Percentiles rank a stretch among this genome's conserved stretches.
Evolutionary conservation across 345 rosid species (phyloP).

Genomic region (Brassica rapa): DNA sequence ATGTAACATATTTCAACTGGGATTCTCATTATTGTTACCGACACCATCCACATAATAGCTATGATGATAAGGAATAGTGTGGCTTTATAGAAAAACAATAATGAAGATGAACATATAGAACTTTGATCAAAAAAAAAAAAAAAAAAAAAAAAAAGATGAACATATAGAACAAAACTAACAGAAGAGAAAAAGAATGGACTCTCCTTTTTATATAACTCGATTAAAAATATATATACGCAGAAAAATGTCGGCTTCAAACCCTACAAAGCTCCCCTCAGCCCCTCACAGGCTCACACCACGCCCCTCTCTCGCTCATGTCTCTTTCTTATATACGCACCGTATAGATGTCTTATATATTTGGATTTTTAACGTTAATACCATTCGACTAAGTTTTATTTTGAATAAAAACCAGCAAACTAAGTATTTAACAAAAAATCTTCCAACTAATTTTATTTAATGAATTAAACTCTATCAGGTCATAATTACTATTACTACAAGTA

Average conservation of each 20-base stretch:
- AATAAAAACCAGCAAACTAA: too few relatives aligned
- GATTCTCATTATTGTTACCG: slow-evolving; percentile 18
- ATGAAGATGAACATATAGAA: slow-evolving; percentile 18
- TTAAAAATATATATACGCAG: slow-evolving; percentile 4
- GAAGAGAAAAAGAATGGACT: slow-evolving; percentile 32
- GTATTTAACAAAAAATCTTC: too few relatives aligned
- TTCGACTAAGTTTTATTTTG: too few relatives aligned
- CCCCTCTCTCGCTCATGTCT: slow-evolving; percentile 25
- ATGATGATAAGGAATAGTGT: slow-evolving; percentile 32
- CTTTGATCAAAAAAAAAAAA: too few relatives aligned
- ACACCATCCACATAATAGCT: slow-evolving; percentile 12
- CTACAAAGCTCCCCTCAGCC: slow-evolving; percentile 53
- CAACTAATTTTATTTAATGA: too few relatives aligned
- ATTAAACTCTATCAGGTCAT: too few relatives aligned
- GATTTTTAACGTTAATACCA: too few relatives aligned
- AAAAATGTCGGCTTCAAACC: slow-evolving; percentile 65
- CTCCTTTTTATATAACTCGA: slow-evolving; percentile 37
- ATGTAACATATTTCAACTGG: neutral
- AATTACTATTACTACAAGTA: too few relatives aligned
- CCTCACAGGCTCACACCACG: slow-evolving; percentile 47
- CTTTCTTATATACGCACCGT: neutral
- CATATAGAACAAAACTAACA: slow-evolving; percentile 15
- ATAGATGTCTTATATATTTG: too few relatives aligned
- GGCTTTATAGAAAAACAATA: slow-evolving; percentile 16
- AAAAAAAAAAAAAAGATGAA: too few relatives aligned